phyloP scores from a whole-genome alignment of 768 basidiomycete genomes.

The Polyporus arcularius region DNA sequence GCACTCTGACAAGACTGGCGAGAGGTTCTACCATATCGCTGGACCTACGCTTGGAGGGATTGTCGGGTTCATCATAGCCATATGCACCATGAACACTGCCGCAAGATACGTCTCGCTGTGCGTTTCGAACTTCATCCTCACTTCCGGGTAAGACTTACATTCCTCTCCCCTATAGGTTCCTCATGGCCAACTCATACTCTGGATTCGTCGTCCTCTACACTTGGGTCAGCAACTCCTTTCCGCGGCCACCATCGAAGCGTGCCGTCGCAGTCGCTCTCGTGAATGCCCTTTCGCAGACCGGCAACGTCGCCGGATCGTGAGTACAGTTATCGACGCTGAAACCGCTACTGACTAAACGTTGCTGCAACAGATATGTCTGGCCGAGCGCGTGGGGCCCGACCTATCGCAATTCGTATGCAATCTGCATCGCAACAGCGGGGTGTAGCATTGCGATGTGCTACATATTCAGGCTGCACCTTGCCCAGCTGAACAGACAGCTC shows the following conservation, averaged over 20 bases:
- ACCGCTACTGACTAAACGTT: slow-evolving; percentile 28
- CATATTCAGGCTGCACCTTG: slow-evolving; percentile 31
- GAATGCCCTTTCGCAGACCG: slow-evolving; percentile 79
- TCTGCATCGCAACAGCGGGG: slow-evolving; percentile 32
- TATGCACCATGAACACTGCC: slow-evolving; percentile 60
- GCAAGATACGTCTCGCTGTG: slow-evolving; percentile 70
- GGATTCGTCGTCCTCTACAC: slow-evolving; percentile 67
- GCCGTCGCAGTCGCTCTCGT: slow-evolving; percentile 82
- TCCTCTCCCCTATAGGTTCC: slow-evolving; percentile 48
- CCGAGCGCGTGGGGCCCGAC: slow-evolving; percentile 69
- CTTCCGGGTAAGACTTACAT: neutral
- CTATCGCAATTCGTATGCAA: slow-evolving; percentile 67
- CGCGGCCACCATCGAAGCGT: slow-evolving; percentile 79
- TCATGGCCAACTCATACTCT: slow-evolving; percentile 75
- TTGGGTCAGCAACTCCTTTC: slow-evolving; percentile 60
- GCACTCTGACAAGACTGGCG: slow-evolving; percentile 70
- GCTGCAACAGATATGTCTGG: slow-evolving; percentile 60
- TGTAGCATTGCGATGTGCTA: slow-evolving; percentile 36
- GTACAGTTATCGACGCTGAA: neutral
- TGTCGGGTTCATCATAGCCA: slow-evolving; percentile 68
- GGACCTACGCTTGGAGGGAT: slow-evolving; percentile 59
- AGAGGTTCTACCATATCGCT: slow-evolving; percentile 70
- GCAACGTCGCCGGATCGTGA: slow-evolving; percentile 77
- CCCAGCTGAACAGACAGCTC: slow-evolving; percentile 26
- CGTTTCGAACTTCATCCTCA: slow-evolving; percentile 26